These are phyloP conservation scores for Cercospora canescens DNA, from an alignment of 2,329 filamentous ascomycete genomes.

Conservation along the genomic window DNA sequence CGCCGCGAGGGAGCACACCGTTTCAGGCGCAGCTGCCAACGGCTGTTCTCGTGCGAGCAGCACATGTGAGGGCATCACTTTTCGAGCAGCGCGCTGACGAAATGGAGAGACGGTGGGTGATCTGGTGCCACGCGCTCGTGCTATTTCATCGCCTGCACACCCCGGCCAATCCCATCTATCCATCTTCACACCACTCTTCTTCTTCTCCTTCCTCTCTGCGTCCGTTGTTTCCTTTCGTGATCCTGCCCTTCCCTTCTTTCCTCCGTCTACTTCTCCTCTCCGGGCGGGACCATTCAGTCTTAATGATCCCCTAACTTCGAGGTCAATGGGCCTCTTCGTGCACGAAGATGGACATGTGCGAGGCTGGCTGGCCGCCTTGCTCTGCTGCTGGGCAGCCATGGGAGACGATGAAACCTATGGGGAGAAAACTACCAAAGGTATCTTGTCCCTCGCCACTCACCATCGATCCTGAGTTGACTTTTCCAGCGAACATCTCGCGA, in stretches of 20 bases:
- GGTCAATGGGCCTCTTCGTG: constrained; percentile 37
- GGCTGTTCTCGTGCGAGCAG: constrained; percentile 19
- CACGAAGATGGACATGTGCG: constrained; percentile 31
- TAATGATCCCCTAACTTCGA: constrained; percentile 22
- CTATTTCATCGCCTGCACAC: constrained; percentile 1
- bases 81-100: constrained; percentile 4
- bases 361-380: constrained; percentile 37
- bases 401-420: constrained; percentile 31
- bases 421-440: constrained; percentile 20
- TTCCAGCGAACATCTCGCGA: constrained; percentile 14
- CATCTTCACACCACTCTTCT: constrained; percentile 4
- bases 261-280: constrained; percentile 6
- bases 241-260: constrained; percentile 5
- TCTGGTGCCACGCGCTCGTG: constrained; percentile 18
- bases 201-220: background rate
- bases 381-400: constrained; percentile 35
- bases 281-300: constrained; percentile 14
- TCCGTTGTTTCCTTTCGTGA: constrained; percentile 11
- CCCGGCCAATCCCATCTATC: constrained; percentile 6
- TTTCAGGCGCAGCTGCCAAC: constrained; percentile 14
- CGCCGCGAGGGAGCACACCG: constrained; percentile 1
- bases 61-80: constrained; percentile 3
- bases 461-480: background rate
- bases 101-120: constrained; percentile 11
- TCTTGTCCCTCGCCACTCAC: background rate